Conservation (phyloP, 176 grass and related monocot species). For the Urochloa ruziziensis region DNA sequence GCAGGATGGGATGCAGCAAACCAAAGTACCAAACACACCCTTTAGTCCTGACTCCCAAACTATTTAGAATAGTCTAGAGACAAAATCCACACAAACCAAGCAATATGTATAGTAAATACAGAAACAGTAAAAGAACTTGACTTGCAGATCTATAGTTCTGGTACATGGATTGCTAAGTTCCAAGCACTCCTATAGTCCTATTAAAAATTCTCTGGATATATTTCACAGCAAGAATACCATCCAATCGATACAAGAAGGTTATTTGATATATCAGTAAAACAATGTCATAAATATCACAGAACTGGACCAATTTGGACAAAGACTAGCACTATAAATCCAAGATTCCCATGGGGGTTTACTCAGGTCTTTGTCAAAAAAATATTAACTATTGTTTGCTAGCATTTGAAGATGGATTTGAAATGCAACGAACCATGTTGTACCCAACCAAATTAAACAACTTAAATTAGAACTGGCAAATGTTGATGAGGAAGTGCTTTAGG, state of each 20-base stretch:
- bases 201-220: background rate
- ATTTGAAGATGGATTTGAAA: slow-evolving; percentile 7
- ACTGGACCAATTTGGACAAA: background rate
- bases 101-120: background rate
- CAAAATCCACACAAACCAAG: background rate
- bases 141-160: background rate
- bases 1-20: too few species aligned
- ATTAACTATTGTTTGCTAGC: background rate
- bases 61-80: background rate
- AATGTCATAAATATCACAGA: slow-evolving; percentile 6
- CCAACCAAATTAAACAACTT: slow-evolving; percentile 6
- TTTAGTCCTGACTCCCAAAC: background rate
- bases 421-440: slow-evolving; percentile 1
- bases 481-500: background rate
- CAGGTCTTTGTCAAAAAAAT: background rate
- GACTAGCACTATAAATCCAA: background rate
- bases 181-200: background rate
- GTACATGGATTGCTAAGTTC: background rate
- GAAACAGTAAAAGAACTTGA: background rate
- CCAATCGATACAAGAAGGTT: background rate
- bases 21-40: too few species aligned
- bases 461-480: background rate
- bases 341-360: background rate
- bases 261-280: slow-evolving; percentile 6
- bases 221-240: background rate